Percentiles rank a stretch among this genome's conserved stretches.
phyloP scores from a whole-genome alignment of 73 alveolate genomes.

The Durusdinium trenchii region DNA sequence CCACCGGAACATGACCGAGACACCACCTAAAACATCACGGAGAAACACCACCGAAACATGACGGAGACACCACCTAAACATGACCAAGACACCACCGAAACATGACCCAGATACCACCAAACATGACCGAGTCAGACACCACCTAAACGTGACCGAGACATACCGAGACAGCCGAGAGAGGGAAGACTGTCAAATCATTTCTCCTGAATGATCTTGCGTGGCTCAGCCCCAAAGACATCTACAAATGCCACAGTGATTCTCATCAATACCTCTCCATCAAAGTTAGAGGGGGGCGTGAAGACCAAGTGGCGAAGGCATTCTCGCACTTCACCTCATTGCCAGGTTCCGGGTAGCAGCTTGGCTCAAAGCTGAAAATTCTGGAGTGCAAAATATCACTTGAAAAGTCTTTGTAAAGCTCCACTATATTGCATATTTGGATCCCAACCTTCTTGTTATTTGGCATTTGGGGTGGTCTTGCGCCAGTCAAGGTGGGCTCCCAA shows the following conservation, averaged over 20 bases:
- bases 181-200: too few species aligned
- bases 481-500: background rate
- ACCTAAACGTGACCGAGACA: background rate
- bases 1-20: too few species aligned
- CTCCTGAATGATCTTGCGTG: too few species aligned
- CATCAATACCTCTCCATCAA: constrained; percentile 3
- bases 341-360: background rate
- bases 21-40: too few species aligned
- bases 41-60: too few species aligned
- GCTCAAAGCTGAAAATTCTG: background rate
- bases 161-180: background rate
- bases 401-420: too few species aligned
- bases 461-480: background rate
- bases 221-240: background rate
- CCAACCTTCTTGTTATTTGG: too few species aligned
- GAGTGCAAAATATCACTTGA: too few species aligned
- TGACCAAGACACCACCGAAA: background rate
- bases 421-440: too few species aligned
- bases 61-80: too few species aligned
- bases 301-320: constrained; percentile 13
- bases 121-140: background rate
- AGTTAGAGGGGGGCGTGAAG: constrained; percentile 74
- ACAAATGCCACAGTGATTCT: too few species aligned
- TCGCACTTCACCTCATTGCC: background rate
- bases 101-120: background rate